A percentile compares a stretch with the other conserved stretches of the same genome.
Evolutionary conservation across 164 flowering plant genomes (phyloP).

Genomic region (Vitis rupestris): DNA sequence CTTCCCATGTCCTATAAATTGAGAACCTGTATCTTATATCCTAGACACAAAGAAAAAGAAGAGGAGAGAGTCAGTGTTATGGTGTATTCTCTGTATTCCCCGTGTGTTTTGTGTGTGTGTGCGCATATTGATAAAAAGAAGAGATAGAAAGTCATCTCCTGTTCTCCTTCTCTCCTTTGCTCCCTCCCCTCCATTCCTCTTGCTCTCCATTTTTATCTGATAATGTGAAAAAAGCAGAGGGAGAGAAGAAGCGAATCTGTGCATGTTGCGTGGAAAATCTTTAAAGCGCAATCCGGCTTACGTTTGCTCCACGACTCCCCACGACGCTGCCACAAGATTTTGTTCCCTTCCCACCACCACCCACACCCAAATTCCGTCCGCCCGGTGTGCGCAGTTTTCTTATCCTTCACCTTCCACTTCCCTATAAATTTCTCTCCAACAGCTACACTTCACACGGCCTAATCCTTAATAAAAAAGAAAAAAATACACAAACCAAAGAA

Average conservation of each 20-base stretch:
- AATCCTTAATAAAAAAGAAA: no score
- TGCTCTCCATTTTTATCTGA: neutral
- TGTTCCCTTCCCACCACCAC: conserved; percentile 18
- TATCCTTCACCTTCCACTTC: conserved; percentile 19
- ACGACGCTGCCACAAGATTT: conserved; percentile 39
- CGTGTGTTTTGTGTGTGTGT: no score
- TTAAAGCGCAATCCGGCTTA: conserved; percentile 55
- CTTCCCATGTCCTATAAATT: conserved; percentile 44
- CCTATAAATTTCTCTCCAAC: neutral
- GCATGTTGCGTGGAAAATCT: conserved; percentile 63
- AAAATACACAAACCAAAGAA: no score
- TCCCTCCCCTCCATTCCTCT: neutral
- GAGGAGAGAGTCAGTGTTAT: neutral
- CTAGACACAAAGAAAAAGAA: conserved; percentile 33
- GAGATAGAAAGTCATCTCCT: neutral
- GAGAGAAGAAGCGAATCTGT: conserved; percentile 31
- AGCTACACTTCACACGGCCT: no score
- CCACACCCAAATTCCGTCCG: conserved; percentile 6
- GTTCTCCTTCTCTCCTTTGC: no score
- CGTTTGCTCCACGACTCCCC: conserved; percentile 48
- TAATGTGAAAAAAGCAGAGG: conserved; percentile 2
- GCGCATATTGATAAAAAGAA: neutral
- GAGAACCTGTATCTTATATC: conserved; percentile 40
- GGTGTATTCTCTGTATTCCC: no score
- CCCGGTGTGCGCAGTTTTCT: conserved; percentile 18